A percentile compares a stretch with the other conserved stretches of the same genome.
Evolutionary conservation across 352 stramenopile genomes (phyloP).

Genomic region (Phytophthora fragariae): DNA sequence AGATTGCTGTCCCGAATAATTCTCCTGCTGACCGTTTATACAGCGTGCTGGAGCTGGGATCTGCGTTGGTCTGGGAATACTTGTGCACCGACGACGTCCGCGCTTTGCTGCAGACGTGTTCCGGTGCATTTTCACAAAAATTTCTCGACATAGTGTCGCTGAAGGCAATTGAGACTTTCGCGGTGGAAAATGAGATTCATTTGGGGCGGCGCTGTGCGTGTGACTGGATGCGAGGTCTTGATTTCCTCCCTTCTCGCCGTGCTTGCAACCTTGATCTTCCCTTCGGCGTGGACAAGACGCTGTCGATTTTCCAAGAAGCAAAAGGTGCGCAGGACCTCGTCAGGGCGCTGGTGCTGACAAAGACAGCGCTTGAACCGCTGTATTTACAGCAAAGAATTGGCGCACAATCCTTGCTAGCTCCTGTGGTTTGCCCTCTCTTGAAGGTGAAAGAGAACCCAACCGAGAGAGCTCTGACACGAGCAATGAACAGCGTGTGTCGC

Average conservation of each 20-base stretch:
- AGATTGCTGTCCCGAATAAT: background rate
- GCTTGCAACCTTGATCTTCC: background rate
- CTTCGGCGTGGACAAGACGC: background rate
- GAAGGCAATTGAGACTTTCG: background rate
- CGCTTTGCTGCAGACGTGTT: background rate
- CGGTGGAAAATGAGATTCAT: background rate
- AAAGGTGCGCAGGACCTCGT: background rate
- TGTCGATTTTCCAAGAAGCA: background rate
- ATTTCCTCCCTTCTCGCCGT: background rate
- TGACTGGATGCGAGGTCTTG: conserved; percentile 3
- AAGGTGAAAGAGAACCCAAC: background rate
- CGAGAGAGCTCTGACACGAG: background rate
- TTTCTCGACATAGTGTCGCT: background rate
- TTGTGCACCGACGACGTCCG: background rate
- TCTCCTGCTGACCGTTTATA: background rate
- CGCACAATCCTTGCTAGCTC: background rate
- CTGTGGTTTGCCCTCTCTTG: background rate
- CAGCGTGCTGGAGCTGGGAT: background rate
- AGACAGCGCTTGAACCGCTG: background rate
- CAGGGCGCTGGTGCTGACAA: background rate
- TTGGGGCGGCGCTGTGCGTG: background rate
- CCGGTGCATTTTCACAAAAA: background rate
- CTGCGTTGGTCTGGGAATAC: background rate
- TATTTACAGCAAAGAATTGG: background rate
- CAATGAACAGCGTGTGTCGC: background rate